These are phyloP conservation scores for Alloteropsis angusta DNA, from an alignment of 202 grass and related monocot genomes.

Conservation along the genomic window DNA sequence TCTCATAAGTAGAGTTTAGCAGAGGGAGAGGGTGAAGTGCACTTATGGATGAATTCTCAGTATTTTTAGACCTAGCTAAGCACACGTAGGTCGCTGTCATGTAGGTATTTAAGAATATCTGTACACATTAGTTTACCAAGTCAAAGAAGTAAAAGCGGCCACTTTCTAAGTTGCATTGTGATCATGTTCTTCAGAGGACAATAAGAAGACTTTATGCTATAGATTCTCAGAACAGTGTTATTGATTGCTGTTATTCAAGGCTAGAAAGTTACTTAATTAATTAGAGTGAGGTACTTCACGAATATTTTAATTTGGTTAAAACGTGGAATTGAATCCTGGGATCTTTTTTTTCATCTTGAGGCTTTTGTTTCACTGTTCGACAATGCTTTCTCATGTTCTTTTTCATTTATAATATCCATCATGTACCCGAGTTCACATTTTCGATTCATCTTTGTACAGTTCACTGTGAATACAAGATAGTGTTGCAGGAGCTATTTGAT, in stretches of 20 bases:
- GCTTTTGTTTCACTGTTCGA: neutral
- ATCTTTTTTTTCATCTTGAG: neutral
- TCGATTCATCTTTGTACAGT: constrained; percentile 2
- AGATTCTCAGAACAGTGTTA: constrained; percentile 23
- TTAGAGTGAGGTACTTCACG: constrained; percentile 5
- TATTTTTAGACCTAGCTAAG: constrained; percentile 2
- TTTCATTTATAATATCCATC: neutral
- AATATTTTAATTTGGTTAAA: neutral
- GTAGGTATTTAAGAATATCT: neutral
- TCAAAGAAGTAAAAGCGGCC: constrained; percentile 17
- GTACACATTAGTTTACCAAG: constrained; percentile 6
- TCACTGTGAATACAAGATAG: neutral
- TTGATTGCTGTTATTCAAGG: constrained; percentile 27
- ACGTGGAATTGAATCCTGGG: neutral
- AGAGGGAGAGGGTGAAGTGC: neutral
- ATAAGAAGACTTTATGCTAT: constrained; percentile 18
- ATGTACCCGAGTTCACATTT: neutral
- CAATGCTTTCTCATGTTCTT: neutral
- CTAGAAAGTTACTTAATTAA: constrained; percentile 20
- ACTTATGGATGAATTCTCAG: neutral
- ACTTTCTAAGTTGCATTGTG: constrained; percentile 17
- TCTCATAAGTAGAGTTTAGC: constrained; percentile 14
- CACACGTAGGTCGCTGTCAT: neutral
- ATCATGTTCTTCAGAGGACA: constrained; percentile 26
- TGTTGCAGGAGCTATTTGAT: neutral